These are phyloP conservation scores for Saksenaea oblongispora DNA, from an alignment of 371 early-diverging fungal species.

Conservation along the genomic window DNA sequence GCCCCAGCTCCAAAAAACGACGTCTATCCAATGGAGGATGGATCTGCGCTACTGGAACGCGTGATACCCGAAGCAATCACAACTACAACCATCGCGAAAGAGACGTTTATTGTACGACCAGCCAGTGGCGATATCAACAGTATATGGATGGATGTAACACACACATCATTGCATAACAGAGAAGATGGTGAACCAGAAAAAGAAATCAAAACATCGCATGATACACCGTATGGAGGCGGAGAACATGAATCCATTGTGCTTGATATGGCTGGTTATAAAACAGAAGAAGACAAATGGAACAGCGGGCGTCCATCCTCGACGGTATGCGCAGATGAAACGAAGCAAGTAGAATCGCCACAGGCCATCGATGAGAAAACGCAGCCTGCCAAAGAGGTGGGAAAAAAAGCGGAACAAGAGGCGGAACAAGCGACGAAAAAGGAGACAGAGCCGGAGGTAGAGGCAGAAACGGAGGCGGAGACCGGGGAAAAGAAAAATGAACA, in stretches of 20 bases:
- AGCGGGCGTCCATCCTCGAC: background rate
- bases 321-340: background rate
- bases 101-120: slow-evolving; percentile 50
- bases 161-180: slow-evolving; percentile 27
- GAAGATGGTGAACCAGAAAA: slow-evolving; percentile 8
- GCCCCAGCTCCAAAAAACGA: slow-evolving; percentile 27
- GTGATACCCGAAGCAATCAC: slow-evolving; percentile 43
- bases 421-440: too few relatives aligned
- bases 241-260: slow-evolving; percentile 50
- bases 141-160: slow-evolving; percentile 47
- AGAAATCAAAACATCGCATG: background rate
- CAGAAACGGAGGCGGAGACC: background rate
- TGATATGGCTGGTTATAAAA: slow-evolving; percentile 66
- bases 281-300: slow-evolving; percentile 30
- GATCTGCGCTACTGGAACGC: slow-evolving; percentile 38
- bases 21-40: slow-evolving; percentile 37
- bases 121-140: slow-evolving; percentile 39
- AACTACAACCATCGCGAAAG: slow-evolving; percentile 46
- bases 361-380: background rate
- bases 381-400: background rate
- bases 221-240: slow-evolving; percentile 15
- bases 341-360: background rate
- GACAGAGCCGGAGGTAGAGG: too few relatives aligned
- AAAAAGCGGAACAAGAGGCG: too few relatives aligned
- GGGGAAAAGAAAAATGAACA: background rate